phyloP scores from a whole-genome alignment of 2,329 filamentous ascomycete species.

The Exophiala alcalophila region DNA sequence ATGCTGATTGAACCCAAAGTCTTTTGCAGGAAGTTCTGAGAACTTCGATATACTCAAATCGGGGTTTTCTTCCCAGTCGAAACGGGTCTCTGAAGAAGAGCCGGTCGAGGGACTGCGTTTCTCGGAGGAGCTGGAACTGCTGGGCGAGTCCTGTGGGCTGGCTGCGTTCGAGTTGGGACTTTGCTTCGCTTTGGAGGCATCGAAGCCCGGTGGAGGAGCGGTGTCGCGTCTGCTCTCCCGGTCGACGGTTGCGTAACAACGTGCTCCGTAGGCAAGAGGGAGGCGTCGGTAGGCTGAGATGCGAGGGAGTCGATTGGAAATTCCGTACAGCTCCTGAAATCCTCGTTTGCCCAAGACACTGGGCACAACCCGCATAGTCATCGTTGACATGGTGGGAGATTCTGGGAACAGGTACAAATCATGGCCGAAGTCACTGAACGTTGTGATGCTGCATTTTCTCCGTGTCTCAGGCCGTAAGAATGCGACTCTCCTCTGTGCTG shows the following conservation, averaged over 20 bases:
- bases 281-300: conserved; percentile 12
- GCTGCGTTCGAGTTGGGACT: conserved; percentile 2
- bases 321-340: conserved; percentile 26
- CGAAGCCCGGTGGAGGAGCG: conserved; percentile 17
- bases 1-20: conserved; percentile 94
- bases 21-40: conserved; percentile 69
- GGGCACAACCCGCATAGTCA: conserved; percentile 27
- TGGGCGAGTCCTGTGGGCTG: conserved; percentile 5
- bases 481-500: too few species aligned
- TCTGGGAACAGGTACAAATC: background rate
- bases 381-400: conserved; percentile 6
- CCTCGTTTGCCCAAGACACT: conserved; percentile 31
- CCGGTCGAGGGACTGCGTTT: conserved; percentile 8
- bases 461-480: too few species aligned
- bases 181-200: conserved; percentile 19
- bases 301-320: conserved; percentile 8
- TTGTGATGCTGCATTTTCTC: conserved; percentile 1
- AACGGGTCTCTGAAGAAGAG: conserved; percentile 30
- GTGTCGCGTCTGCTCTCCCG: conserved; percentile 9
- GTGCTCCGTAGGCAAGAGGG: conserved; percentile 7
- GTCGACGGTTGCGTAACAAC: conserved; percentile 22
- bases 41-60: conserved; percentile 70
- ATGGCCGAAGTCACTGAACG: conserved; percentile 6
- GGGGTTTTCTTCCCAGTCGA: conserved; percentile 73
- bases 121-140: conserved; percentile 3